Evolutionary conservation across 768 basidiomycete species (phyloP).

Genomic region (Mycena epipterygia): DNA sequence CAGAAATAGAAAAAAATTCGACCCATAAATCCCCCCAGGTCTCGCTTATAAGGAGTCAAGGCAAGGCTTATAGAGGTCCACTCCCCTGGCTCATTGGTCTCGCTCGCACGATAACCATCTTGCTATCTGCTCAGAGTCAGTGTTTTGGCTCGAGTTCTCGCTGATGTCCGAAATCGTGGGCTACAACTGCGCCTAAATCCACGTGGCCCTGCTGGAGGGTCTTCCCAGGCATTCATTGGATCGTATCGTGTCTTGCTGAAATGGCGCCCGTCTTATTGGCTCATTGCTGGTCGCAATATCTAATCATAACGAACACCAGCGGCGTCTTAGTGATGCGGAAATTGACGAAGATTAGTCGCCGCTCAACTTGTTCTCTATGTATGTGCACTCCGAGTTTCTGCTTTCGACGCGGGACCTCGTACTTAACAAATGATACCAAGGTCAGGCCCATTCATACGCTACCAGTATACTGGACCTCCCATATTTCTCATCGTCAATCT

Average conservation of each 20-base stretch:
- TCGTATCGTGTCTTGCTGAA: not conserved
- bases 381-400: no score
- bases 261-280: constrained; percentile 22
- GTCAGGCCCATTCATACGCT: constrained; percentile 8
- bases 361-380: not conserved
- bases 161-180: constrained; percentile 13
- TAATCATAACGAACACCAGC: constrained; percentile 13
- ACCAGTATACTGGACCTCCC: constrained; percentile 13
- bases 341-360: not conserved
- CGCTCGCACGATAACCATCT: not conserved
- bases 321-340: constrained; percentile 14
- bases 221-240: constrained; percentile 26
- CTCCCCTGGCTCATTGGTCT: not conserved
- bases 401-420: not conserved
- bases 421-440: not conserved
- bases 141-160: not conserved
- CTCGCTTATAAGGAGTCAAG: no score
- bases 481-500: not conserved
- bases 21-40: no score
- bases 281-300: not conserved
- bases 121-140: not conserved
- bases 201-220: constrained; percentile 14
- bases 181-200: constrained; percentile 19
- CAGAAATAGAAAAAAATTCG: no score
- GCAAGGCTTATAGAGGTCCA: no score